Evolutionary conservation across 768 basidiomycete genomes (phyloP), one percentile per base, ranked within the genome.

Genomic region (Serendipita sp.): DNA sequence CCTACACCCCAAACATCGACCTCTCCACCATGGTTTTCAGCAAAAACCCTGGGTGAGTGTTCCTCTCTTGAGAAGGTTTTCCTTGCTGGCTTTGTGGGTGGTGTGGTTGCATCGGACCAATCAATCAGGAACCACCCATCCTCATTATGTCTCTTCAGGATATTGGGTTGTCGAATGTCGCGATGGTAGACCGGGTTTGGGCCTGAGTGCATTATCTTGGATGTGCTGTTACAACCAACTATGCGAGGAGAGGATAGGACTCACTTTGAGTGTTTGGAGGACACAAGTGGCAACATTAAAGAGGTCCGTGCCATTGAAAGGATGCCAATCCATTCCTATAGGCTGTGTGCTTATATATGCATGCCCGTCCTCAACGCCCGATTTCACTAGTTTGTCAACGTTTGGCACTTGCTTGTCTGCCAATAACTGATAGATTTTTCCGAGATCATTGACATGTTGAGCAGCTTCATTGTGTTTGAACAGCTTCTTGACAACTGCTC

Each of bases 1-100:
- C 72, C 72, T 34, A 73, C 70, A 63, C 67, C 71, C 73, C 73
- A 74, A 16, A 73, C 70, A 64, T 74, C 73, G 15, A 74, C 72
- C 52, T 73, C 71, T 33, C 68, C 53, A 13, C 71, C 73, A 66
- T 74, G 73, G 52, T 66, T 65, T 66, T 73, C 70, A 31, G 62
- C 33, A 65, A 69, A 70, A 44, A 72, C 63, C n/a, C 44, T 23
- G 11, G 73, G 72, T 6, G 67, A 67, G 63, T 73, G 73, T 23
- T 8, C 66, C 11, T 45, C n/a, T 3, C 15, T 44, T 3, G n/a
- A 16, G 3, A 73, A 67, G 40, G 23, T 23, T 53, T 67, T 8
- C 33, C 50, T 29, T 10, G 31, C 44, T 2, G 69, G 70, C 23
- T 3, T 55, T 16, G 70, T 72, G 18, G 68, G 69, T 2, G 67